A percentile compares a stretch with the other conserved stretches of the same genome.
phyloP scores from a whole-genome alignment of 306 rosid genomes.

The Ochetophila trinervis region DNA sequence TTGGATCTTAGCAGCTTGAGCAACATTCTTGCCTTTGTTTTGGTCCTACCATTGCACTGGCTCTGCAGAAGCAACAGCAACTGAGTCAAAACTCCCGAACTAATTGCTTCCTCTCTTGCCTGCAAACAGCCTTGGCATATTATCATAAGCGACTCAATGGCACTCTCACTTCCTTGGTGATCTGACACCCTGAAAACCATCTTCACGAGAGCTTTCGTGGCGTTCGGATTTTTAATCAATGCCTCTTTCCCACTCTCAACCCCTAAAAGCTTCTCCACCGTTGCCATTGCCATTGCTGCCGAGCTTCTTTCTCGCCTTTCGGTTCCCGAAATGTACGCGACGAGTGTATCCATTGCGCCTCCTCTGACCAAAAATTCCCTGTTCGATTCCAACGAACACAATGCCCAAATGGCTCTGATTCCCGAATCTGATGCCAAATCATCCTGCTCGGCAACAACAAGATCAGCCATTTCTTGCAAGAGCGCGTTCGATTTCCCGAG shows the following conservation, averaged over 20 bases:
- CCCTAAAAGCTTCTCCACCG: constrained; percentile 55
- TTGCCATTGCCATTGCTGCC: constrained; percentile 43
- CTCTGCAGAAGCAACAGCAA: constrained; percentile 75
- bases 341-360: constrained; percentile 53
- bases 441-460: constrained; percentile 24
- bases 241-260: constrained; percentile 49
- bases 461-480: constrained; percentile 36
- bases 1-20: constrained; percentile 76
- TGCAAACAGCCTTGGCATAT: constrained; percentile 41
- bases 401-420: constrained; percentile 48
- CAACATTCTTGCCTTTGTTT: constrained; percentile 68
- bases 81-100: constrained; percentile 56
- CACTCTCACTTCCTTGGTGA: constrained; percentile 68
- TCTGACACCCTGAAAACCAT: constrained; percentile 69
- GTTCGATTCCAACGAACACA: constrained; percentile 43
- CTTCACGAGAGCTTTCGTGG: constrained; percentile 46
- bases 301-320: constrained; percentile 40
- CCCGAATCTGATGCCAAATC: constrained; percentile 54
- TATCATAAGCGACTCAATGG: constrained; percentile 48
- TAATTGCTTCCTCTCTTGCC: constrained; percentile 71
- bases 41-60: constrained; percentile 53
- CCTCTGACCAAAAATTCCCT: constrained; percentile 42
- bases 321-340: constrained; percentile 40
- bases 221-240: constrained; percentile 38
- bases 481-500: constrained; percentile 45